Conservation (phyloP, 148 eudicot genomes). For the Camellia japonica region DNA sequence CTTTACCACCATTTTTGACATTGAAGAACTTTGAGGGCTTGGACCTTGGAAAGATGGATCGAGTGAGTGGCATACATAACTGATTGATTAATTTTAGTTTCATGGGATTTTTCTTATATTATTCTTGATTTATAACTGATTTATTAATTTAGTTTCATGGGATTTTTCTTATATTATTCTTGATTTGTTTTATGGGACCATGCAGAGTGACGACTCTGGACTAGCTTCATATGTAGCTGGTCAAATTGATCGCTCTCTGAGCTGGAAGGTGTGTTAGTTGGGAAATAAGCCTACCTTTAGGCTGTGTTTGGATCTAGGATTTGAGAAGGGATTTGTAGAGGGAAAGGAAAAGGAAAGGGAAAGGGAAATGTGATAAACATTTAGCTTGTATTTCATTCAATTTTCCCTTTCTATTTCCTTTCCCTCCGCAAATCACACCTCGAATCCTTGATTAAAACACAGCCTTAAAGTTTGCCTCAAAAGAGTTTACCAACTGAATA, state of each 20-base stretch:
- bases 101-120: no score
- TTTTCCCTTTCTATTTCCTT: no score
- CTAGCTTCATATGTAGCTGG: conserved; percentile 95
- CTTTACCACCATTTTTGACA: conserved; percentile 72
- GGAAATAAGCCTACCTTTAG: not conserved
- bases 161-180: not conserved
- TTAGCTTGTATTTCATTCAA: no score
- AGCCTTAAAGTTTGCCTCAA: not conserved
- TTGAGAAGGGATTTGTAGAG: no score
- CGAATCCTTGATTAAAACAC: no score
- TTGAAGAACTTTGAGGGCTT: conserved; percentile 98
- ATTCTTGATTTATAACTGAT: no score
- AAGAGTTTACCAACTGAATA: not conserved
- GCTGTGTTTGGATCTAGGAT: no score
- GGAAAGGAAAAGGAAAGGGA: no score
- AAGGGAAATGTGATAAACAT: no score
- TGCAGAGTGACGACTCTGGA: conserved; percentile 87
- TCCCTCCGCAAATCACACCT: no score
- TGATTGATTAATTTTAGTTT: no score
- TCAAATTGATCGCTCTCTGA: conserved; percentile 86
- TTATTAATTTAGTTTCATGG: not conserved
- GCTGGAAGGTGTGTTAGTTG: conserved; percentile 76
- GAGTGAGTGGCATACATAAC: conserved; percentile 44
- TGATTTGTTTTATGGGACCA: conserved; percentile 4
- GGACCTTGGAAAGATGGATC: conserved; percentile 90